Conservation (phyloP, 2,329 filamentous ascomycete genomes). For the Aspergillus hortae region DNA sequence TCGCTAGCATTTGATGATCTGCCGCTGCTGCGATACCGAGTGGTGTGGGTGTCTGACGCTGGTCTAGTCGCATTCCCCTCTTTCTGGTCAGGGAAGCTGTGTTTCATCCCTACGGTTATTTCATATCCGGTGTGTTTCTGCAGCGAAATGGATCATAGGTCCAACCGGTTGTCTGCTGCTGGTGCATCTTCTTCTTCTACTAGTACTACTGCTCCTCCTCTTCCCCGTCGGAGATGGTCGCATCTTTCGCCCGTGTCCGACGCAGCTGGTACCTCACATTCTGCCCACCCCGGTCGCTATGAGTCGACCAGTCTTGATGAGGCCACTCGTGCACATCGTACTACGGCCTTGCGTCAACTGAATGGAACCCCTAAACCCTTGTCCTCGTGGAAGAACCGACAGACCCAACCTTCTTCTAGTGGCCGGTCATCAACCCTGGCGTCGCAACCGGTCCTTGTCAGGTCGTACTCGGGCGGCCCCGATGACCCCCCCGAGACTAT, state of each 20-base stretch:
- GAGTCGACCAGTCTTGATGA: conserved; percentile 26
- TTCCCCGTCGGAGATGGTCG: conserved; percentile 26
- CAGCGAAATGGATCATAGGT: conserved; percentile 32
- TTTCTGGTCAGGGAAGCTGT: neutral
- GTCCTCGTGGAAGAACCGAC: conserved; percentile 23
- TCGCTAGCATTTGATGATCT: conserved; percentile 7
- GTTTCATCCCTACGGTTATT: conserved; percentile 1
- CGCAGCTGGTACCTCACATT: conserved; percentile 19
- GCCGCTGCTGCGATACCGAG: conserved; percentile 7
- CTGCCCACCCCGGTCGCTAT: conserved; percentile 21
- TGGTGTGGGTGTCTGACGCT: conserved; percentile 8
- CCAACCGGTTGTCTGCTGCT: conserved; percentile 24
- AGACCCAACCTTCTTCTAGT: conserved; percentile 18
- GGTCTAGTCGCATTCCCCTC: conserved; percentile 8
- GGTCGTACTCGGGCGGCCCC: conserved; percentile 39
- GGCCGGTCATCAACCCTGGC: conserved; percentile 27
- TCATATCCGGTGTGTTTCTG: neutral
- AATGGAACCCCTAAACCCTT: conserved; percentile 24
- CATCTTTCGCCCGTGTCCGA: conserved; percentile 21
- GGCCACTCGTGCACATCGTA: conserved; percentile 27
- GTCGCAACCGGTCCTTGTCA: conserved; percentile 43
- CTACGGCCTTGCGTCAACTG: conserved; percentile 31
- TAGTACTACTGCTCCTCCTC: neutral
- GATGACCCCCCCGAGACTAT: conserved; percentile 22
- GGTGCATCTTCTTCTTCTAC: conserved; percentile 25